Percentiles rank a stretch among this genome's conserved stretches.
Evolutionary conservation across 306 rosid genomes (phyloP).

Genomic region (Rubus idaeus): DNA sequence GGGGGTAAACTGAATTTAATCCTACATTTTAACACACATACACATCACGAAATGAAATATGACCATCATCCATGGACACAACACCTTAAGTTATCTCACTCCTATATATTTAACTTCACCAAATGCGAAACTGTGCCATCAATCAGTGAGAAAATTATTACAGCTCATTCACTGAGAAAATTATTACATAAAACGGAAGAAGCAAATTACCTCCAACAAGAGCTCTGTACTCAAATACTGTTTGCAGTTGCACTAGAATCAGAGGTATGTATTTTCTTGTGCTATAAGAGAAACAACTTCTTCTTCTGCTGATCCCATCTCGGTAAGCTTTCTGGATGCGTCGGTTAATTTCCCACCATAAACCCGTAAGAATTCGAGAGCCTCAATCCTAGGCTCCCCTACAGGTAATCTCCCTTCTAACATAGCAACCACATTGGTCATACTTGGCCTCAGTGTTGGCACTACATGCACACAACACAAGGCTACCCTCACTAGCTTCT

Average conservation of each 20-base stretch:
- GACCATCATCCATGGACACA: neutral
- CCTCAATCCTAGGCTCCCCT: constrained; percentile 18
- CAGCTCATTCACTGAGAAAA: neutral
- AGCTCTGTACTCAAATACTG: neutral
- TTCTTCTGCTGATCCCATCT: neutral
- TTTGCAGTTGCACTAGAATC: neutral
- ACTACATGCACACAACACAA: constrained; percentile 24
- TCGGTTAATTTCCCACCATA: constrained; percentile 16
- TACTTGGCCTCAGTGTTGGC: constrained; percentile 25
- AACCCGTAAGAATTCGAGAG: constrained; percentile 16
- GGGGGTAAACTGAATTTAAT: too few species aligned
- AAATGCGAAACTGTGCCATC: too few species aligned
- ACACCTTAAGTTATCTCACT: neutral
- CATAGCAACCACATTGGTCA: constrained; percentile 27
- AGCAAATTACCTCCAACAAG: too few species aligned
- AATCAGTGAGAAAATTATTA: too few species aligned
- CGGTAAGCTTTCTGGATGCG: neutral
- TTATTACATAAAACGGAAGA: too few species aligned
- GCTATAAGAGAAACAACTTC: neutral
- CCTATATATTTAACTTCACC: neutral
- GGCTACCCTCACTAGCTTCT: constrained; percentile 22
- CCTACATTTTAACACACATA: neutral
- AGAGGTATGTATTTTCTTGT: neutral
- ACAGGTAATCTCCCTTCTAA: constrained; percentile 22
- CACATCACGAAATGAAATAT: neutral